phyloP scores from a whole-genome alignment of 192 early-diverging fungal species.

The Coemansia sp. region DNA sequence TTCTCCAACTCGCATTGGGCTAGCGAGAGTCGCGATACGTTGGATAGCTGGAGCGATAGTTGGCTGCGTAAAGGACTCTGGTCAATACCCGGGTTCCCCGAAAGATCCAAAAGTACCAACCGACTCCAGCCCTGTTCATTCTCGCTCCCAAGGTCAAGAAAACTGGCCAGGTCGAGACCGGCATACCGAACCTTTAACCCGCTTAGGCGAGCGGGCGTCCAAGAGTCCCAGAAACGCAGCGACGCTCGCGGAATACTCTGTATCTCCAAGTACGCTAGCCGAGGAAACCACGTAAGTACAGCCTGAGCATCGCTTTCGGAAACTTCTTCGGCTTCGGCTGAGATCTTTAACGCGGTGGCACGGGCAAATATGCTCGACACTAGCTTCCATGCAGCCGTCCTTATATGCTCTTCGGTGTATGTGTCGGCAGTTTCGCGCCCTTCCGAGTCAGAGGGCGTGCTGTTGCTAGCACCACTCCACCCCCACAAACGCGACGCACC shows the following conservation, averaged over 20 bases:
- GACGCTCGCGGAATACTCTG: constrained; percentile 39
- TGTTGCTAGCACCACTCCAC: neutral
- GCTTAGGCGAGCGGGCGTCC: constrained; percentile 19
- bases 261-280: constrained; percentile 42
- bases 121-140: constrained; percentile 18
- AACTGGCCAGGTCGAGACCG: constrained; percentile 20
- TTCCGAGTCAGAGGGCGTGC: neutral
- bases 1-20: constrained; percentile 38
- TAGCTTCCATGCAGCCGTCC: constrained; percentile 39
- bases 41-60: constrained; percentile 18
- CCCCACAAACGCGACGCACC: constrained; percentile 15
- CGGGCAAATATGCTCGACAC: constrained; percentile 44
- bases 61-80: constrained; percentile 17
- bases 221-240: constrained; percentile 41
- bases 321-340: constrained; percentile 50
- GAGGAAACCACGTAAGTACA: constrained; percentile 53
- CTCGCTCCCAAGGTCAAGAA: constrained; percentile 11
- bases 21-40: constrained; percentile 37
- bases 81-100: constrained; percentile 32
- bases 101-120: constrained; percentile 40
- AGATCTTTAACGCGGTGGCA: constrained; percentile 40
- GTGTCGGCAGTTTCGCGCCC: neutral
- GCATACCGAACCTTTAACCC: constrained; percentile 35
- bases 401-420: constrained; percentile 15
- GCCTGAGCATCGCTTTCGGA: constrained; percentile 36